Evolutionary conservation across 2,329 filamentous ascomycete species (phyloP).

Genomic region (Trichophaea hybrida): DNA sequence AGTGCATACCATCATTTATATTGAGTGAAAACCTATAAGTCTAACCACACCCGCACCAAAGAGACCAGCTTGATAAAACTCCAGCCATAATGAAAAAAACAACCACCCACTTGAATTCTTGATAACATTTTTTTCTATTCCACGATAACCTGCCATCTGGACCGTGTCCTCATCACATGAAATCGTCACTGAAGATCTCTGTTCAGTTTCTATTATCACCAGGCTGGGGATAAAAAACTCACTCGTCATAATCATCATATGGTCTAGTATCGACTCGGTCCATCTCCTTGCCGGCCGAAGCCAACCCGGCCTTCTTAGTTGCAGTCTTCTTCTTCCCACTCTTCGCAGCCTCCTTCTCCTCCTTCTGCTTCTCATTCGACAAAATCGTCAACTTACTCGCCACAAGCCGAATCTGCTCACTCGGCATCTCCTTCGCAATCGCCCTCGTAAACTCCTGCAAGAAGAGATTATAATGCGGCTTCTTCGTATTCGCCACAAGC

Average conservation of each 20-base stretch:
- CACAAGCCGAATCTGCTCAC: constrained; percentile 93
- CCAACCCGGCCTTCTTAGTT: constrained; percentile 82
- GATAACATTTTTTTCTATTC: constrained; percentile 2
- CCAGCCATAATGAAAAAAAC: neutral
- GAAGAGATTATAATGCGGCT: constrained; percentile 80
- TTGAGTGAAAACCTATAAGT: too few species aligned
- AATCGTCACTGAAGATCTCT: too few species aligned
- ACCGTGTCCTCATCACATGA: neutral
- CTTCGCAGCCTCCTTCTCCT: constrained; percentile 90
- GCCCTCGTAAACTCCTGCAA: constrained; percentile 82
- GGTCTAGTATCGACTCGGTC: constrained; percentile 51
- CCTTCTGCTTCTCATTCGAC: constrained; percentile 95
- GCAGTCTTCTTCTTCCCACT: constrained; percentile 87
- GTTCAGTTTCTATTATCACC: too few species aligned
- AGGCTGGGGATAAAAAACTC: constrained; percentile 35
- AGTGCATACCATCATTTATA: too few species aligned
- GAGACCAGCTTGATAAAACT: neutral
- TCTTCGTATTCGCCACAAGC: constrained; percentile 60
- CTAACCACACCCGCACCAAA: neutral
- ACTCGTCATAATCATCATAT: constrained; percentile 82
- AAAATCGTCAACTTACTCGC: constrained; percentile 75
- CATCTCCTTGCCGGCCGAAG: constrained; percentile 43
- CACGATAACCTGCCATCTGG: neutral
- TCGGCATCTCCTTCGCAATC: constrained; percentile 71
- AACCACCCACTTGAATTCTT: neutral